phyloP scores from a whole-genome alignment of 2,329 filamentous ascomycete species.

The Didymella lethalis region DNA sequence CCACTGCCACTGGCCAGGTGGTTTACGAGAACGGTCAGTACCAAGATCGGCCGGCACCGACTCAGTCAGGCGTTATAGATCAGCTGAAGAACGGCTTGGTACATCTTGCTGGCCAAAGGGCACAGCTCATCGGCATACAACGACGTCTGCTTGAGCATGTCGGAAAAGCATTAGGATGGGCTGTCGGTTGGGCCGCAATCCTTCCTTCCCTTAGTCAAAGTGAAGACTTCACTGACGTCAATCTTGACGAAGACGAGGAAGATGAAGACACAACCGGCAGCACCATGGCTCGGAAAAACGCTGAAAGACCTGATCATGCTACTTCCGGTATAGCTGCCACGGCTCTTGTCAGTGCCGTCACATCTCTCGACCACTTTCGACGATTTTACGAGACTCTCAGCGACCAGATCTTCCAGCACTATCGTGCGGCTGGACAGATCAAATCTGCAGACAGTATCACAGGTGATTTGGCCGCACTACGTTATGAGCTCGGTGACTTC shows the following conservation, averaged over 20 bases:
- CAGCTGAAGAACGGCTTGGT: slow-evolving; percentile 68
- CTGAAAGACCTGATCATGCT: slow-evolving; percentile 14
- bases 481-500: slow-evolving; percentile 79
- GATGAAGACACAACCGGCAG: slow-evolving; percentile 17
- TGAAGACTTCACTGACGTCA: slow-evolving; percentile 49
- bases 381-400: slow-evolving; percentile 69
- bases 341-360: slow-evolving; percentile 44
- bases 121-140: slow-evolving; percentile 81
- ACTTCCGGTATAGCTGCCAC: slow-evolving; percentile 42
- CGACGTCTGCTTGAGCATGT: slow-evolving; percentile 79
- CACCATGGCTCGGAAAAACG: slow-evolving; percentile 13
- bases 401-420: slow-evolving; percentile 82
- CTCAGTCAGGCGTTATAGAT: slow-evolving; percentile 33
- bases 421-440: slow-evolving; percentile 77
- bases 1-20: slow-evolving; percentile 41
- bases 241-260: slow-evolving; percentile 39
- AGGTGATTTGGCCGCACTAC: slow-evolving; percentile 85
- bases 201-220: slow-evolving; percentile 35
- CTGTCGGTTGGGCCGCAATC: slow-evolving; percentile 71
- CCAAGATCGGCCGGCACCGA: slow-evolving; percentile 38
- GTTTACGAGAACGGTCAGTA: slow-evolving; percentile 52
- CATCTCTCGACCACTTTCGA: slow-evolving; percentile 51
- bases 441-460: slow-evolving; percentile 80
- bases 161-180: slow-evolving; percentile 77
- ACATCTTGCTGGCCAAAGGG: slow-evolving; percentile 81